Evolutionary conservation across 805 yeast species (phyloP).

Genomic region (Suhomyces kilbournensis): DNA sequence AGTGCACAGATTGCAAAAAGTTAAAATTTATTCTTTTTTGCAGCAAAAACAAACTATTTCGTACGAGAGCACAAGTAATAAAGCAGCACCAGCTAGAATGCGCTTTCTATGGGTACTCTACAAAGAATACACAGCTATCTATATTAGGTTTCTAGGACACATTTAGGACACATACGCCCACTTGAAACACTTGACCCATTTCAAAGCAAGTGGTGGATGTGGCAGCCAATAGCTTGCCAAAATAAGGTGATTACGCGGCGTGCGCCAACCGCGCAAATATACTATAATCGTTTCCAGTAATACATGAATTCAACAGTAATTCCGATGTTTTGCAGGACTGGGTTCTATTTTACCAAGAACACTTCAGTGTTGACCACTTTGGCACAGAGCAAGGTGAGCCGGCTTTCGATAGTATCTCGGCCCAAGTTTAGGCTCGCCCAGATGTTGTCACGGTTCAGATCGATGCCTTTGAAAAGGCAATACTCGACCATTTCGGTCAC

Average conservation of each 20-base stretch:
- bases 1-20: neutral
- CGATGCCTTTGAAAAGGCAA: neutral
- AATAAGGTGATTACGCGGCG: neutral
- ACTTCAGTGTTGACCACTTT: conserved; percentile 40
- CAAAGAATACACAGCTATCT: neutral
- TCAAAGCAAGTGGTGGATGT: neutral
- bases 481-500: conserved; percentile 6
- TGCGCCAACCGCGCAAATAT: neutral
- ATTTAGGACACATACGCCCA: neutral
- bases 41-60: neutral
- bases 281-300: neutral
- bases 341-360: conserved; percentile 59
- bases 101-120: neutral
- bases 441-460: neutral
- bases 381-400: conserved; percentile 17
- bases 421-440: conserved; percentile 2
- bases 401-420: conserved; percentile 16
- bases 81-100: neutral
- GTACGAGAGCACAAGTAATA: neutral
- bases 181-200: neutral
- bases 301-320: neutral
- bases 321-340: conserved; percentile 43
- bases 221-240: neutral
- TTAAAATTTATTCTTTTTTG: neutral
- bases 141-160: neutral